A percentile compares a stretch with the other conserved stretches of the same genome.
phyloP scores from a whole-genome alignment of 1,284 basidiomycete species.

The Peniophora sp. region DNA sequence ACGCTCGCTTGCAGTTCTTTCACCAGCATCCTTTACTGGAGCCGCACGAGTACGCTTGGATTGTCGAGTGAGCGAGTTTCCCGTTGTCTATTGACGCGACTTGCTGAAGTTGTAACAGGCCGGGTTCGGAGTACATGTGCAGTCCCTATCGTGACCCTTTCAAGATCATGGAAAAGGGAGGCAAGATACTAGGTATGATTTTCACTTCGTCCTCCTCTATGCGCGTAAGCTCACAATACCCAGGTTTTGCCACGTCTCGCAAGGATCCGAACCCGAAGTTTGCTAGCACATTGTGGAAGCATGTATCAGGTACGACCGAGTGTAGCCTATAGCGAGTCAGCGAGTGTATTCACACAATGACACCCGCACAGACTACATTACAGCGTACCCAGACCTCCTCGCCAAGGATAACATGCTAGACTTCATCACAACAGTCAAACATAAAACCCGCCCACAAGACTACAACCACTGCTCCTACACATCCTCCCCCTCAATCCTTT shows the following conservation, averaged over 20 bases:
- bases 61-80: slow-evolving; percentile 15
- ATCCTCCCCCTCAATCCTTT: slow-evolving; percentile 76
- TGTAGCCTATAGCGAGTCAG: not conserved
- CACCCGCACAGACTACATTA: slow-evolving; percentile 57
- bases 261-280: slow-evolving; percentile 38
- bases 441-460: slow-evolving; percentile 66
- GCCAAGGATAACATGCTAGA: slow-evolving; percentile 69
- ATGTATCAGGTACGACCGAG: slow-evolving; percentile 35
- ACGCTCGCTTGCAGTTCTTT: slow-evolving; percentile 47
- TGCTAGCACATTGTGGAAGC: slow-evolving; percentile 51
- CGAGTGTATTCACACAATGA: not conserved
- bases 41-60: slow-evolving; percentile 23
- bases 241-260: not conserved
- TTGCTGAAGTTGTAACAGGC: slow-evolving; percentile 31
- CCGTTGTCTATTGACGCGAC: not conserved
- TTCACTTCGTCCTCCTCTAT: not conserved
- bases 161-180: slow-evolving; percentile 66
- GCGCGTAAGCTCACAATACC: not conserved
- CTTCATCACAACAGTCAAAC: slow-evolving; percentile 49
- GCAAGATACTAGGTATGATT: slow-evolving; percentile 63
- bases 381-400: slow-evolving; percentile 58
- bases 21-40: slow-evolving; percentile 53
- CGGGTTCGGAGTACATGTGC: slow-evolving; percentile 71
- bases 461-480: slow-evolving; percentile 87
- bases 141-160: slow-evolving; percentile 77